A percentile compares a stretch with the other conserved stretches of the same genome.
These are phyloP conservation scores for Ogataea methanolica DNA, from an alignment of 805 yeast genomes.

Conservation along the genomic window DNA sequence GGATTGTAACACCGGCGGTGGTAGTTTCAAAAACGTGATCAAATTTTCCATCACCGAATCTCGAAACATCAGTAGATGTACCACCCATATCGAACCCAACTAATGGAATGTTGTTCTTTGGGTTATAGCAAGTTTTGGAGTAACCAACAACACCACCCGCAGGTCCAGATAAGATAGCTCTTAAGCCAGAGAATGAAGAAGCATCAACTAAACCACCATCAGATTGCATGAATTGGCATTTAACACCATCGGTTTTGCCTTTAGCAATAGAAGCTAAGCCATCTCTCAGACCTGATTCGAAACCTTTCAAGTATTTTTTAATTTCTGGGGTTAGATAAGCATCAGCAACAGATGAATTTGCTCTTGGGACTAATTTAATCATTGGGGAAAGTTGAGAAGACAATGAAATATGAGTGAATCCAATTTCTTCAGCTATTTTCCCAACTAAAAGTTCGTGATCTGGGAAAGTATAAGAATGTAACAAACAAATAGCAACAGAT, in stretches of 20 bases:
- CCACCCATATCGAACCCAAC: slow-evolving; percentile 92
- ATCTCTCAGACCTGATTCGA: slow-evolving; percentile 56
- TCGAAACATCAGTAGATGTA: slow-evolving; percentile 79
- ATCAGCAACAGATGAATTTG: slow-evolving; percentile 76
- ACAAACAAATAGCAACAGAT: slow-evolving; percentile 66
- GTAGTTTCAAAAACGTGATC: slow-evolving; percentile 81
- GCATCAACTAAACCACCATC: slow-evolving; percentile 94
- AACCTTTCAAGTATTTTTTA: slow-evolving; percentile 54
- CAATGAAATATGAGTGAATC: slow-evolving; percentile 64
- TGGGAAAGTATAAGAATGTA: slow-evolving; percentile 72
- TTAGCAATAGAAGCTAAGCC: slow-evolving; percentile 36
- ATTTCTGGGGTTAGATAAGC: slow-evolving; percentile 82
- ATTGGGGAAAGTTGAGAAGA: slow-evolving; percentile 71
- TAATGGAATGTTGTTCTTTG: slow-evolving; percentile 51
- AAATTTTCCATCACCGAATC: slow-evolving; percentile 60
- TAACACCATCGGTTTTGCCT: slow-evolving; percentile 38
- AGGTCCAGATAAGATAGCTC: slow-evolving; percentile 90
- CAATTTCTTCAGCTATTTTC: slow-evolving; percentile 54
- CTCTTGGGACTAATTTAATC: slow-evolving; percentile 72
- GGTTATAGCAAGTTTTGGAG: slow-evolving; percentile 72
- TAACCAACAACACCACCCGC: slow-evolving; percentile 98
- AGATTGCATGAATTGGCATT: slow-evolving; percentile 87
- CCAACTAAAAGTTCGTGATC: slow-evolving; percentile 63
- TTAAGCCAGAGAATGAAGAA: slow-evolving; percentile 75
- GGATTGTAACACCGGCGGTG: slow-evolving; percentile 79